phyloP scores from a whole-genome alignment of 1,284 basidiomycete genomes.

The Tylopilus sp. region DNA sequence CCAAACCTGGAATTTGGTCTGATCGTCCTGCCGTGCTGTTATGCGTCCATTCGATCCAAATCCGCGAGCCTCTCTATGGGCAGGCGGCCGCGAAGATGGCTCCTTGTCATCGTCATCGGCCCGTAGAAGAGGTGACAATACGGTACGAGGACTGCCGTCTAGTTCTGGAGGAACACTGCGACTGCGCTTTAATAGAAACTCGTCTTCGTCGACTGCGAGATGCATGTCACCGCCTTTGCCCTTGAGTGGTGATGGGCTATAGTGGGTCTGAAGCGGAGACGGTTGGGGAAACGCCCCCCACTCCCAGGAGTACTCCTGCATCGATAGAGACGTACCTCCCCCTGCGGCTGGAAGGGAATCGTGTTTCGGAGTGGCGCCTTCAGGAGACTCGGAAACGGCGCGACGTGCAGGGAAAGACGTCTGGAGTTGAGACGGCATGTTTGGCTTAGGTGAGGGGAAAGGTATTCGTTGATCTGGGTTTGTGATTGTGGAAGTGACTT shows the following conservation, averaged over 20 bases:
- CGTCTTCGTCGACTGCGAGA: constrained; percentile 27
- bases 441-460: constrained; percentile 20
- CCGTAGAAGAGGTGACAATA: constrained; percentile 33
- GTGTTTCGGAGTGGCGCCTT: constrained; percentile 10
- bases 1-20: constrained; percentile 50
- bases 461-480: constrained; percentile 17
- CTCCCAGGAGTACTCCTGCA: constrained; percentile 78
- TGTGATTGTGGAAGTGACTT: background rate
- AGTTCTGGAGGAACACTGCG: constrained; percentile 54
- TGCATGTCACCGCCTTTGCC: constrained; percentile 16
- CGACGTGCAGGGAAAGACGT: constrained; percentile 26
- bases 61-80: constrained; percentile 2
- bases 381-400: constrained; percentile 27
- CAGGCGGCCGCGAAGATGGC: background rate
- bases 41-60: constrained; percentile 54
- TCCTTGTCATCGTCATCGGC: constrained; percentile 32
- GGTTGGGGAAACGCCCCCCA: constrained; percentile 83
- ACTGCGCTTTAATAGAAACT: constrained; percentile 39
- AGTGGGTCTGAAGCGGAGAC: constrained; percentile 57
- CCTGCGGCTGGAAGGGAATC: constrained; percentile 8
- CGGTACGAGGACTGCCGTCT: constrained; percentile 39
- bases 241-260: constrained; percentile 36
- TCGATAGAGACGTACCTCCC: constrained; percentile 10
- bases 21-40: constrained; percentile 47
- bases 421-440: constrained; percentile 21